Percentiles rank a stretch among this genome's conserved stretches.
Conservation (phyloP, 2,329 filamentous ascomycete genomes). For the Fusarium irregulare region DNA sequence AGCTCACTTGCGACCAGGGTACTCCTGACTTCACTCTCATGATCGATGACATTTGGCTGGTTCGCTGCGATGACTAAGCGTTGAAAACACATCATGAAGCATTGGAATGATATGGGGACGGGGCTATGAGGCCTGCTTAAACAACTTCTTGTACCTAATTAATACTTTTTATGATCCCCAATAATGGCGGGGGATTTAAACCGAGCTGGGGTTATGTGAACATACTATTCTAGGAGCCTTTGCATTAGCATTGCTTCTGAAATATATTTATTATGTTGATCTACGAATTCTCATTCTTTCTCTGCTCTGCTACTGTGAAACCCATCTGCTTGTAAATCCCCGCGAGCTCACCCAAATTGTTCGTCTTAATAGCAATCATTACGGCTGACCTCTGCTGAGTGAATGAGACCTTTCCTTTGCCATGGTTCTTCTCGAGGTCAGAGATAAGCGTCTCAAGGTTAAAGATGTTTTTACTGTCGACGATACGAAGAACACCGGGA, state of each 20-base stretch:
- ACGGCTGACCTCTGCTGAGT: not conserved
- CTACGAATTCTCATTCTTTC: no score
- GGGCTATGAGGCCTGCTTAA: not conserved
- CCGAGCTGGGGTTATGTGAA: no score
- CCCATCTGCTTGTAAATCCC: not conserved
- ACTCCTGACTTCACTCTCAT: conserved; percentile 13
- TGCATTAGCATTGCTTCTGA: no score
- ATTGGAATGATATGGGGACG: not conserved
- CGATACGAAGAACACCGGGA: not conserved
- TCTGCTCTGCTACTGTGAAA: not conserved
- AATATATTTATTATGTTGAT: not conserved
- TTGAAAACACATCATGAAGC: not conserved
- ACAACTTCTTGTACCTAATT: not conserved
- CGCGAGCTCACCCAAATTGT: not conserved
- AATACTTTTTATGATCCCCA: no score
- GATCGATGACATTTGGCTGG: conserved; percentile 22
- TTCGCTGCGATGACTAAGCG: not conserved
- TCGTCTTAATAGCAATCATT: not conserved
- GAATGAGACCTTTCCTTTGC: no score
- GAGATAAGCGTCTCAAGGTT: accelerated
- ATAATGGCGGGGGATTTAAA: no score
- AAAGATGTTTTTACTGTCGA: not conserved
- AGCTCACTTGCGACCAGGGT: conserved; percentile 1
- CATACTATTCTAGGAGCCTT: no score
- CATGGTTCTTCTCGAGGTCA: not conserved